These are phyloP conservation scores for Arxiozyma heterogenica DNA, from an alignment of 1,139 yeast species.

Conservation along the genomic window DNA sequence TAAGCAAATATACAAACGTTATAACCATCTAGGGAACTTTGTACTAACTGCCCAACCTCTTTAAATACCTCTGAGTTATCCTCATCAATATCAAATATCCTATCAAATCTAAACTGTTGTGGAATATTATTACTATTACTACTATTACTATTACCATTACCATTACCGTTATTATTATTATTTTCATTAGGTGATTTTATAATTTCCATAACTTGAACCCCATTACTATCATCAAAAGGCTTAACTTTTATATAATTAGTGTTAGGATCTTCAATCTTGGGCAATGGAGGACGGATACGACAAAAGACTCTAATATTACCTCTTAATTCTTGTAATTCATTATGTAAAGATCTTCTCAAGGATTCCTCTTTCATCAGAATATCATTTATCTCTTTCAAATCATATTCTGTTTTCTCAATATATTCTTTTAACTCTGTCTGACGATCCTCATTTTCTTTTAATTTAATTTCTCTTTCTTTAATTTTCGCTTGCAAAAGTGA, in stretches of 20 bases:
- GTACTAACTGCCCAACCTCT: conserved; percentile 80
- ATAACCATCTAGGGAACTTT: conserved; percentile 82
- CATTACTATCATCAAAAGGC: conserved; percentile 44
- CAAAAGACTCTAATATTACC: conserved; percentile 92
- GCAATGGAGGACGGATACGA: conserved; percentile 57
- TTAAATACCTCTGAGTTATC: conserved; percentile 61
- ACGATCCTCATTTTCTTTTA: conserved; percentile 11
- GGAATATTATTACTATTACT: conserved; percentile 5
- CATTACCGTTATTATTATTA: conserved; percentile 1
- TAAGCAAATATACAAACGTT: conserved; percentile 94
- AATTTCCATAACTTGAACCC: conserved; percentile 24
- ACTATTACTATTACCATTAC: conserved; percentile 1
- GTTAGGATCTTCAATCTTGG: conserved; percentile 22
- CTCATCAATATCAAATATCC: conserved; percentile 51
- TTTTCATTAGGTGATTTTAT: conserved; percentile 12
- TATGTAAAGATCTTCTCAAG: conserved; percentile 59
- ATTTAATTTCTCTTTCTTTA: conserved; percentile 7
- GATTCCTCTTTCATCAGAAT: conserved; percentile 41
- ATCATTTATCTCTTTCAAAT: conserved; percentile 28
- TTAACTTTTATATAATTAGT: conserved; percentile 40
- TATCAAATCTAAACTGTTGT: conserved; percentile 63
- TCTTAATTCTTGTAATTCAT: conserved; percentile 71
- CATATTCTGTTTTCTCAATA: conserved; percentile 22
- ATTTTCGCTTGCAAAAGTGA: conserved; percentile 6
- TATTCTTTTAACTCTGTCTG: conserved; percentile 24